These are phyloP conservation scores for Telfairia occidentalis DNA, from an alignment of 331 rosid genomes.

Conservation along the genomic window DNA sequence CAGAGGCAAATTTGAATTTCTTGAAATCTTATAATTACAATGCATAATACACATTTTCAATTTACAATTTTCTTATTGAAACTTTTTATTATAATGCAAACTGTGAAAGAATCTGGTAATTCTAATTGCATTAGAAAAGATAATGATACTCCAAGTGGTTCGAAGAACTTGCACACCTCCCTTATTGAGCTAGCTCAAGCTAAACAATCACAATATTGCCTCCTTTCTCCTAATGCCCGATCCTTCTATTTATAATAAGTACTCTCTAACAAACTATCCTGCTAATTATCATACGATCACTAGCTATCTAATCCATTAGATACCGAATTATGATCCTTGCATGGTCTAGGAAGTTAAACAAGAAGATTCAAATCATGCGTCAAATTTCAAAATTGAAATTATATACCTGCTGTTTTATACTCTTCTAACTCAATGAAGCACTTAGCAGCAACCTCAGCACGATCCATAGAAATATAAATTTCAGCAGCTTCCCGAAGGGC, in stretches of 20 bases:
- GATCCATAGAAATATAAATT: conserved; percentile 16
- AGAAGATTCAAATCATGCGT: neutral
- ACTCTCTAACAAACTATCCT: neutral
- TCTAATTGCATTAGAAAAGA: neutral
- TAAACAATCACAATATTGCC: neutral
- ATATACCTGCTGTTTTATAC: conserved; percentile 24
- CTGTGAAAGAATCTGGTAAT: neutral
- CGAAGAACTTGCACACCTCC: neutral
- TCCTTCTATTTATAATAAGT: neutral
- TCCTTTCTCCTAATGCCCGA: neutral
- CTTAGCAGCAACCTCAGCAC: conserved; percentile 20
- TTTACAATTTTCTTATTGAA: neutral
- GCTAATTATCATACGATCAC: neutral
- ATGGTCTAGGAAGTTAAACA: neutral
- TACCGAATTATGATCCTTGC: neutral
- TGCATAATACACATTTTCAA: neutral
- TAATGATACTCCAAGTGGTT: neutral
- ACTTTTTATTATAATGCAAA: neutral
- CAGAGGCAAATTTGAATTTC: neutral
- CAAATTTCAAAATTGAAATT: neutral
- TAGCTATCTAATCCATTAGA: neutral
- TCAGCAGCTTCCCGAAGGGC: conserved; percentile 19
- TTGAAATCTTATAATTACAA: neutral
- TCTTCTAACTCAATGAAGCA: conserved; percentile 22
- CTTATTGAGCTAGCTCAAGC: neutral